Base-by-base conservation (phyloP, 192 early-diverging fungal genomes). In the Cladochytrium replicatum region DNA sequence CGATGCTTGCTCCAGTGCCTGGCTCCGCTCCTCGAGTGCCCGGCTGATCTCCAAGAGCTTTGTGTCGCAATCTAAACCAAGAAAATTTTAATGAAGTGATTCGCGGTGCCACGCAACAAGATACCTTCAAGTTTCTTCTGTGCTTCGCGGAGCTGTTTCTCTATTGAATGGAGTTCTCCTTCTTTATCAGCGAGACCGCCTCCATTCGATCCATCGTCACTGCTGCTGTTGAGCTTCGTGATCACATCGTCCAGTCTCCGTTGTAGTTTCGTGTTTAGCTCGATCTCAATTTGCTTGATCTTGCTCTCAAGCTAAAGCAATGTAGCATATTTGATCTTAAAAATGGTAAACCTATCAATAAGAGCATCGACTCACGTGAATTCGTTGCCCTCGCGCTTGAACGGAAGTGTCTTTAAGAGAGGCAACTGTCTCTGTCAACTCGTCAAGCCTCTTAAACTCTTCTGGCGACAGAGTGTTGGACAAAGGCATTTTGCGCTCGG, bases 251-350 rank as follows among this genome's bases (percentile, higher is more conserved):
- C 77, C 15, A 78, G 59, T 28, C 77, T 65, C 39, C 83, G 71
- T 24, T 69, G 58, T 48, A 95, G 63, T 25, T 87, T 85, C 13
- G 77, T 68, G 0, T 74, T 61, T 27, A 93, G 61, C 57, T 84
- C 80, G 57, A 78, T 81, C 52, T 86, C 80, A 7, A 93, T n/a
- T n/a, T n/a, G n/a, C n/a, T n/a, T n/a, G n/a, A n/a, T n/a, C n/a
- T n/a, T n/a, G n/a, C n/a, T n/a, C n/a, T n/a, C n/a, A n/a, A n/a
- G n/a, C n/a, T n/a, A n/a, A n/a, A n/a, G n/a, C n/a, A n/a, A n/a
- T n/a, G n/a, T 19, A 4, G 4, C 6, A 3, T 4, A 30, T 45
- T 45, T 30, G 32, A 30, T 21, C 1, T 19, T 27, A 17, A 30
- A 4, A 45, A 45, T 45, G 13, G 29, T 27, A 15, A 45, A 19